Evolutionary conservation across 106 monocot genomes (phyloP).

Genomic region (Amphibolis antarctica): DNA sequence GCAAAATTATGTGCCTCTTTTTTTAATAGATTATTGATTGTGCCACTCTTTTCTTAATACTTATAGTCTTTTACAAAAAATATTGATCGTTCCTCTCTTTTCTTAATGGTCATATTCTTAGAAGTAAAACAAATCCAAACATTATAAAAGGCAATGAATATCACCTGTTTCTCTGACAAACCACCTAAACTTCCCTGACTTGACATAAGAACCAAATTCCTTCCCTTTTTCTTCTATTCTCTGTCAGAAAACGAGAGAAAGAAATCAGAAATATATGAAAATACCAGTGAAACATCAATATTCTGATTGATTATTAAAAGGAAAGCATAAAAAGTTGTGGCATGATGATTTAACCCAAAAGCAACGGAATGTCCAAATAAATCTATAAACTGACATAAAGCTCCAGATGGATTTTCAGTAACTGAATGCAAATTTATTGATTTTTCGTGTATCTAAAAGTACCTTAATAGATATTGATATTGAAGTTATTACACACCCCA

Average conservation of each 20-base stretch:
- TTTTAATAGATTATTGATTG: too few relatives aligned
- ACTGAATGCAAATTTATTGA: background rate
- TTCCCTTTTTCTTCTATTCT: conserved; percentile 95
- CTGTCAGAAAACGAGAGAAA: conserved; percentile 14
- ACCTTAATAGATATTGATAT: too few relatives aligned
- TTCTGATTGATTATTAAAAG: background rate
- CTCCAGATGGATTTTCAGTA: background rate
- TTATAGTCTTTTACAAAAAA: too few relatives aligned
- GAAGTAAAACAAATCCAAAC: too few relatives aligned
- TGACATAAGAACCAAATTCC: conserved; percentile 86
- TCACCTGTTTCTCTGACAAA: conserved; percentile 98
- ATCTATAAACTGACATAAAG: background rate
- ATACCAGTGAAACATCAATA: background rate
- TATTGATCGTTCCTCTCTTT: too few relatives aligned
- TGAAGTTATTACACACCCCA: too few relatives aligned
- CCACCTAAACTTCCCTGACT: conserved; percentile 78
- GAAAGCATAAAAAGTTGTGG: too few relatives aligned
- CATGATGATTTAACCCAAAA: too few relatives aligned
- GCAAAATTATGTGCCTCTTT: too few relatives aligned
- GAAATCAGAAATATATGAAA: background rate
- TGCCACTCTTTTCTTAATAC: too few relatives aligned
- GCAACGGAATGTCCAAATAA: background rate
- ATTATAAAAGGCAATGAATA: background rate
- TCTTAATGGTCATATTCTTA: too few relatives aligned
- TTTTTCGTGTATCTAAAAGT: background rate